A percentile compares a stretch with the other conserved stretches of the same genome.
Evolutionary conservation across 1,284 basidiomycete species (phyloP).

Genomic region (Ustilago shanxiensis): DNA sequence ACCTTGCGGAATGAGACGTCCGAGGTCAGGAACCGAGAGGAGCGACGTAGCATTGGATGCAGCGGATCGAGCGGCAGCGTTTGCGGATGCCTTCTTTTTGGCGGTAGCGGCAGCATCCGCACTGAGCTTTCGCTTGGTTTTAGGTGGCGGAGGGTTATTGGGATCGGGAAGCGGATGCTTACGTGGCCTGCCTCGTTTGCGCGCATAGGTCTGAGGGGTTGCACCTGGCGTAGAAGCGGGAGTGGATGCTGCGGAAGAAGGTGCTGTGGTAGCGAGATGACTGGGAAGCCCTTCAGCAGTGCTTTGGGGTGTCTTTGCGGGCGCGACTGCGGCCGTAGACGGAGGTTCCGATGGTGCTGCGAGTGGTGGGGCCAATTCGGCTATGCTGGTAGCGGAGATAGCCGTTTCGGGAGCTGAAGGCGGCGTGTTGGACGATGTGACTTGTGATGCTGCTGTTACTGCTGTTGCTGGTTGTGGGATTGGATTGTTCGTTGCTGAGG

Average conservation of each 20-base stretch:
- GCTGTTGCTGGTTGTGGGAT: background rate
- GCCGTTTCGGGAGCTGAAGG: background rate
- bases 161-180: slow-evolving; percentile 49
- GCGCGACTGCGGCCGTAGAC: background rate
- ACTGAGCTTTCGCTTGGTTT: slow-evolving; percentile 37
- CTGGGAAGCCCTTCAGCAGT: background rate
- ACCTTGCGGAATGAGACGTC: slow-evolving; percentile 47
- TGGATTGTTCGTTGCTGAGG: background rate
- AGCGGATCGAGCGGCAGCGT: slow-evolving; percentile 38
- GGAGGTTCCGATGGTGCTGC: background rate
- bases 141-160: slow-evolving; percentile 21
- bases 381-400: background rate
- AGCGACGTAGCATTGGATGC: slow-evolving; percentile 29
- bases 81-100: slow-evolving; percentile 22
- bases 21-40: slow-evolving; percentile 48
- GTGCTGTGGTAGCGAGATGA: slow-evolving; percentile 7
- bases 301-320: background rate
- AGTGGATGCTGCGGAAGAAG: slow-evolving; percentile 36
- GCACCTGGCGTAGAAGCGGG: slow-evolving; percentile 34
- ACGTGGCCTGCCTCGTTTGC: slow-evolving; percentile 42
- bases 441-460: background rate
- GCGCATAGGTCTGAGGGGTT: slow-evolving; percentile 31
- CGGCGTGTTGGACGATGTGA: slow-evolving; percentile 2
- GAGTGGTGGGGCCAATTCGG: background rate
- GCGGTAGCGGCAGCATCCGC: slow-evolving; percentile 22